phyloP scores from a whole-genome alignment of 1,284 basidiomycete genomes.

The Marasmius fiardii region DNA sequence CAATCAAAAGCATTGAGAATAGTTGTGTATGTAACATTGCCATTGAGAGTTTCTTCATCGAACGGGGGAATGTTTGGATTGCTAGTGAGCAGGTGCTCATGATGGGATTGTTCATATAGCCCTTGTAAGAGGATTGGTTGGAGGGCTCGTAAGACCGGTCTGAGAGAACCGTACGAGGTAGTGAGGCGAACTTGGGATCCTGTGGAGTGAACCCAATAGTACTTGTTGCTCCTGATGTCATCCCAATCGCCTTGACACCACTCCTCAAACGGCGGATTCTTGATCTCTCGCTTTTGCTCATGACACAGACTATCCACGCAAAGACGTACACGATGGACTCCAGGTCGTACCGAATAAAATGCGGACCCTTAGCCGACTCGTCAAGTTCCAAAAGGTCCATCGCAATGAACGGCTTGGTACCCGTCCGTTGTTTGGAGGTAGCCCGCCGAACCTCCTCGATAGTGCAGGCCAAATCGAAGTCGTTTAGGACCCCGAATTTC shows the following conservation, averaged over 20 bases:
- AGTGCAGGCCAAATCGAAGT: constrained; percentile 26
- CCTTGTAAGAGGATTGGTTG: background rate
- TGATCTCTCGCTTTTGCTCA: background rate
- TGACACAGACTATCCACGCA: constrained; percentile 10
- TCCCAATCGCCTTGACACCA: background rate
- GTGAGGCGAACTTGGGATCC: background rate
- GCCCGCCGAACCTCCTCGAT: background rate
- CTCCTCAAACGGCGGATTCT: background rate
- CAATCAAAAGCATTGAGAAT: background rate
- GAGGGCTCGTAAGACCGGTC: background rate
- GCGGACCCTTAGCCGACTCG: constrained; percentile 14
- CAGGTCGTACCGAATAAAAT: constrained; percentile 26
- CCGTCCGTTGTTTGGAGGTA: constrained; percentile 14
- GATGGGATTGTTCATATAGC: background rate
- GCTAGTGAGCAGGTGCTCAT: background rate
- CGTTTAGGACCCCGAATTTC: constrained; percentile 24
- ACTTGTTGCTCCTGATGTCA: background rate
- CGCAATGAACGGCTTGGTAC: constrained; percentile 31
- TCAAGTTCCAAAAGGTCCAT: constrained; percentile 21
- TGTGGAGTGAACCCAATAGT: background rate
- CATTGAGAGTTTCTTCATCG: background rate
- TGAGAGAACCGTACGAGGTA: background rate
- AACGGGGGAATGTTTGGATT: background rate
- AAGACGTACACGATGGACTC: constrained; percentile 32
- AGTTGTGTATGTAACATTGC: background rate